Evolutionary conservation across 768 basidiomycete genomes (phyloP).

Genomic region (Lactarius sanguifluus): DNA sequence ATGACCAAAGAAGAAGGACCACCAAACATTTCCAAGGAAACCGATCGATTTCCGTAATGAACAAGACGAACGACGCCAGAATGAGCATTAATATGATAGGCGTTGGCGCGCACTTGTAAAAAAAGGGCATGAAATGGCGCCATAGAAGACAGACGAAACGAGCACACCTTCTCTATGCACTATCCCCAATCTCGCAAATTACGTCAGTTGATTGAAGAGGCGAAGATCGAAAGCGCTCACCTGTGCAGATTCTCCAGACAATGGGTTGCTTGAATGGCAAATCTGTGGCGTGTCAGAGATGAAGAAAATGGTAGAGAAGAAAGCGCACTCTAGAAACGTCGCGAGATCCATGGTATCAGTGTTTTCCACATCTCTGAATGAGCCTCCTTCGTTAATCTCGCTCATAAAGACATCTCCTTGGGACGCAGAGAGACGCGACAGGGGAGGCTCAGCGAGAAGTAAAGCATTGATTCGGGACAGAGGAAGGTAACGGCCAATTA

Average conservation of each 20-base stretch:
- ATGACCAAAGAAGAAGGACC: conserved; percentile 71
- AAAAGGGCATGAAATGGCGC: not conserved
- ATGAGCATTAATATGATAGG: conserved; percentile 70
- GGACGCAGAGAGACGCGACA: conserved; percentile 43
- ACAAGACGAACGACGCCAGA: conserved; percentile 68
- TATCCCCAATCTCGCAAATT: conserved; percentile 46
- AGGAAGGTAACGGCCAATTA: conserved; percentile 70
- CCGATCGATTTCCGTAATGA: conserved; percentile 72
- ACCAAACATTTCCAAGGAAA: conserved; percentile 68
- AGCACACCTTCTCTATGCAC: conserved; percentile 65
- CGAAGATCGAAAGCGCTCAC: conserved; percentile 34
- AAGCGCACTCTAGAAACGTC: conserved; percentile 69
- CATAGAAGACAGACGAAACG: not conserved
- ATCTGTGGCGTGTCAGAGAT: conserved; percentile 42
- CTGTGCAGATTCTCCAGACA: conserved; percentile 68
- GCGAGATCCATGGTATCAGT: conserved; percentile 77
- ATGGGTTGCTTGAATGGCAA: conserved; percentile 72
- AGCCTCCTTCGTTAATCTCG: conserved; percentile 46
- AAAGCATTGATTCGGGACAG: conserved; percentile 64
- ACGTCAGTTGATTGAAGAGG: conserved; percentile 19
- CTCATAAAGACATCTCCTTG: conserved; percentile 54
- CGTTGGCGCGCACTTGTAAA: conserved; percentile 63
- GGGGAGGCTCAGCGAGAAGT: conserved; percentile 52
- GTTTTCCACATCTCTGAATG: conserved; percentile 53
- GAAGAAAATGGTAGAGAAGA: conserved; percentile 13